Conservation (phyloP, 2,329 filamentous ascomycete species). For the Diaporthe citriasiana region DNA sequence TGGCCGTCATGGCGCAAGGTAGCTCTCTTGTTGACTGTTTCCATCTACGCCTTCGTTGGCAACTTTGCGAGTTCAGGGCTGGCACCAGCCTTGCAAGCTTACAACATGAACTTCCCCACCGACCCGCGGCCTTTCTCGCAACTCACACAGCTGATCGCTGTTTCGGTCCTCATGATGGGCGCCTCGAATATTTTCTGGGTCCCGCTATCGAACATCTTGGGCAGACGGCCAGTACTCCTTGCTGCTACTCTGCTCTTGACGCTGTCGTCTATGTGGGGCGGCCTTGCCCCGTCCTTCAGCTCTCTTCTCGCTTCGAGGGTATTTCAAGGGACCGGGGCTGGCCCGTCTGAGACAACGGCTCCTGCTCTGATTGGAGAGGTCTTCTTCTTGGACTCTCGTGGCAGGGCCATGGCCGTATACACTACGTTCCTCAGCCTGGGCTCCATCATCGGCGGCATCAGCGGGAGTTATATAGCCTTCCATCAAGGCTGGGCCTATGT, state of each 20-base stretch:
- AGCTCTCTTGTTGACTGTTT: constrained; percentile 47
- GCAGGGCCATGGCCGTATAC: constrained; percentile 55
- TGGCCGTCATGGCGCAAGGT: constrained; percentile 24
- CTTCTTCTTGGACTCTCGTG: constrained; percentile 54
- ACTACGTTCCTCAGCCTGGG: constrained; percentile 51
- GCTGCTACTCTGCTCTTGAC: constrained; percentile 49
- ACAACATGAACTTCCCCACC: constrained; percentile 49
- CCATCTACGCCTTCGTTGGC: constrained; percentile 52
- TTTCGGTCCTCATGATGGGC: constrained; percentile 52
- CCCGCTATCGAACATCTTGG: constrained; percentile 54
- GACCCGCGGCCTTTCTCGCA: constrained; percentile 47
- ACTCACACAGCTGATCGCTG: constrained; percentile 51
- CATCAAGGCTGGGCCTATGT: constrained; percentile 13
- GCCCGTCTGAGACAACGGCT: constrained; percentile 53
- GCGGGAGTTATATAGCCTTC: constrained; percentile 43
- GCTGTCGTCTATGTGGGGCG: constrained; percentile 48
- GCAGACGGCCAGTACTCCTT: constrained; percentile 51
- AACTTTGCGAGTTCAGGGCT: constrained; percentile 53
- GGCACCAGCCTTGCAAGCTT: constrained; percentile 51
- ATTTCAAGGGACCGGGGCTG: constrained; percentile 53
- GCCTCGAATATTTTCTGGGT: constrained; percentile 55
- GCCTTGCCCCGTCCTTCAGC: constrained; percentile 45
- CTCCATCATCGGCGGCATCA: constrained; percentile 52
- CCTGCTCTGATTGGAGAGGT: constrained; percentile 54
- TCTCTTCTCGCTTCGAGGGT: constrained; percentile 50